Percentiles rank a stretch among this genome's conserved stretches.
These are phyloP conservation scores for Graphilbum ipis-grandicollis DNA, from an alignment of 2,329 filamentous ascomycete genomes.

Conservation along the genomic window DNA sequence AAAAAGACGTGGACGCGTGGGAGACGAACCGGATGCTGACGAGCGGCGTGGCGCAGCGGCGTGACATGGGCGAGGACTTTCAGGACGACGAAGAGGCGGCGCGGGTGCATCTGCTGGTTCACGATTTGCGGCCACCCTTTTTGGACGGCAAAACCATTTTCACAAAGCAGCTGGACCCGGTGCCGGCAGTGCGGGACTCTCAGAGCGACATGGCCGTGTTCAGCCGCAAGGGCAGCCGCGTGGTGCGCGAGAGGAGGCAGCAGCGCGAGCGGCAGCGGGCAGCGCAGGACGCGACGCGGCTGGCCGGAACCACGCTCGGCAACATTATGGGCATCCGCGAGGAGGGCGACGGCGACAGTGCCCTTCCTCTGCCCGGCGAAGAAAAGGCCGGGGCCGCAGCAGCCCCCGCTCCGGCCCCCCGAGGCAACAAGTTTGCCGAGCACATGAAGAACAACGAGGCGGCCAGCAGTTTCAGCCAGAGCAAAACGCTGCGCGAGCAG, in stretches of 20 bases:
- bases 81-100: constrained; percentile 81
- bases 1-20: constrained; percentile 94
- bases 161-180: constrained; percentile 89
- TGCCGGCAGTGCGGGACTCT: constrained; percentile 79
- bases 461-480: constrained; percentile 83
- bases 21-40: constrained; percentile 97
- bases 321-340: constrained; percentile 95
- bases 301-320: constrained; percentile 79
- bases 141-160: constrained; percentile 90
- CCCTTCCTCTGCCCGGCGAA: constrained; percentile 57
- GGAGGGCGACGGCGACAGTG: constrained; percentile 83
- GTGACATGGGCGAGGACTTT: constrained; percentile 68
- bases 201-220: constrained; percentile 99
- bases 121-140: constrained; percentile 88
- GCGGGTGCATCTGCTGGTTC: constrained; percentile 76
- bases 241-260: constrained; percentile 80
- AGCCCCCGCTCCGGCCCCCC: constrained; percentile 11
- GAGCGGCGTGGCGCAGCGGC: constrained; percentile 81
- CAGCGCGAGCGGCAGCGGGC: constrained; percentile 88
- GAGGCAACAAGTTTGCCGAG: constrained; percentile 61
- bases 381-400: constrained; percentile 27
- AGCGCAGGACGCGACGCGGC: constrained; percentile 84
- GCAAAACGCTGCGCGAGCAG: constrained; percentile 78
- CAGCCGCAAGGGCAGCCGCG: constrained; percentile 82
- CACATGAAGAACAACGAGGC: constrained; percentile 79